Evolutionary conservation across 352 stramenopile genomes (phyloP), one percentile per base, ranked within the genome.

Genomic region (Phytopythium vexans): DNA sequence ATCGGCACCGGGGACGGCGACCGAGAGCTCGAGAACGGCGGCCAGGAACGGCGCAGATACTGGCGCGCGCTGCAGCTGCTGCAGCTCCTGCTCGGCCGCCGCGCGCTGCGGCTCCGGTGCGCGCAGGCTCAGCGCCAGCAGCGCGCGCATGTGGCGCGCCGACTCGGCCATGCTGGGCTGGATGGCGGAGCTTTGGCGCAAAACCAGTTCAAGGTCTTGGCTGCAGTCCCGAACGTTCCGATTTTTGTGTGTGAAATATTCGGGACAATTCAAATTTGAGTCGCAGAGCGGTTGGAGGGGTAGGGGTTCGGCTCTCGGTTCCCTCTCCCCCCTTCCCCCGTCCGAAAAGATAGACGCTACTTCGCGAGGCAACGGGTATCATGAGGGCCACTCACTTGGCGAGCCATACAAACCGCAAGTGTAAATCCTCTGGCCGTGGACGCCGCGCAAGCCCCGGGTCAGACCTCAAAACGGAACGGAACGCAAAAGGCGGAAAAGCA

Each of bases 381-480:
- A 33, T 4, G 9, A 36, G 11, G 46, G 49, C 80, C 77, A 89
- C 72, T 71, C 77, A 84, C 68, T 86, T 83, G 9, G 21, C 1
- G 4, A 1, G 1, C 39, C 56, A 87, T 91, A 91, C 81, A 89
- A 88, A 88, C 31, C 52, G 41, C 68, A 91, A 91, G 81, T 82
- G 15, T 55, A 62, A 51, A 41, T 41, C 6, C 37, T 44, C 48
- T 54, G 48, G 48, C 34, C 10, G 48, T 15, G 45, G 45, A 35
- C 21, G 35, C 34, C 47, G 34, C 34, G 4, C 15, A 11, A n/a
- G 11, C 15, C 0, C 0, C 34, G 3, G 16, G 4, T 11, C 47
- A 52, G 48, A 35, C 35, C 48, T 54, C 48, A 54, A 54, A 54
- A 38, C 48, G 16, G 21, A 54, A 54, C 34, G 47, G n/a, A 53